Evolutionary conservation across 2,329 filamentous ascomycete genomes (phyloP).

Genomic region (Aspergillus sp.): DNA sequence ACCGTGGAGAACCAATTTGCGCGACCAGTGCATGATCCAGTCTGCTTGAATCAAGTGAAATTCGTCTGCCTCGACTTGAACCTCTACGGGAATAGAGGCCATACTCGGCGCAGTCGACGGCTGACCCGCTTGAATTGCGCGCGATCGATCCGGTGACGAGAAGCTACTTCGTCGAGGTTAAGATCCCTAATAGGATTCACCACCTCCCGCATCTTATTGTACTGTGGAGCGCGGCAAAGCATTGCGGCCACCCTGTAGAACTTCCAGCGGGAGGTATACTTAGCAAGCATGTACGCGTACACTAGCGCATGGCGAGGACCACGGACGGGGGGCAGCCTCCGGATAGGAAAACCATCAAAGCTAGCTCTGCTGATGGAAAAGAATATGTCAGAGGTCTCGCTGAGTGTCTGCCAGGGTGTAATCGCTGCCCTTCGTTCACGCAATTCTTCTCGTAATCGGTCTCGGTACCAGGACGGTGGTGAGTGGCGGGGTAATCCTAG

Average conservation of each 20-base stretch:
- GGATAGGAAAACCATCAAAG: conserved; percentile 31
- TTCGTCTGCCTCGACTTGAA: background rate
- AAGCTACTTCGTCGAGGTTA: conserved; percentile 29
- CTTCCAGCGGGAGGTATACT: conserved; percentile 36
- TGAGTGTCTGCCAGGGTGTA: conserved; percentile 27
- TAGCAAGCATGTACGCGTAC: conserved; percentile 39
- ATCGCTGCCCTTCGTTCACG: conserved; percentile 26
- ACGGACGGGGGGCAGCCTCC: conserved; percentile 18
- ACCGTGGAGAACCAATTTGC: background rate
- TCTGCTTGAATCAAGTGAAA: background rate
- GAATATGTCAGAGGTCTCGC: conserved; percentile 40
- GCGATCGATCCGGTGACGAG: conserved; percentile 31
- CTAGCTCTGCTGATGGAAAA: conserved; percentile 35
- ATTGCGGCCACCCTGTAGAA: conserved; percentile 34
- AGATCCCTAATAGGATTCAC: conserved; percentile 37
- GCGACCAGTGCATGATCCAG: background rate
- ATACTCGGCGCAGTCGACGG: conserved; percentile 21
- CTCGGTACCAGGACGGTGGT: conserved; percentile 32
- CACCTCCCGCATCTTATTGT: conserved; percentile 32
- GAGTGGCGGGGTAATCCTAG: conserved; percentile 26
- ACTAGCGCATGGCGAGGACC: conserved; percentile 15
- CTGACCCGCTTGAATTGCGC: conserved; percentile 23
- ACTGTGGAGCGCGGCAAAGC: conserved; percentile 19
- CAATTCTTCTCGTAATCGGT: conserved; percentile 34
- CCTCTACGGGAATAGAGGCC: conserved; percentile 27